Base-by-base conservation (phyloP, 805 yeast genomes). In the Suhomyces sp. region DNA sequence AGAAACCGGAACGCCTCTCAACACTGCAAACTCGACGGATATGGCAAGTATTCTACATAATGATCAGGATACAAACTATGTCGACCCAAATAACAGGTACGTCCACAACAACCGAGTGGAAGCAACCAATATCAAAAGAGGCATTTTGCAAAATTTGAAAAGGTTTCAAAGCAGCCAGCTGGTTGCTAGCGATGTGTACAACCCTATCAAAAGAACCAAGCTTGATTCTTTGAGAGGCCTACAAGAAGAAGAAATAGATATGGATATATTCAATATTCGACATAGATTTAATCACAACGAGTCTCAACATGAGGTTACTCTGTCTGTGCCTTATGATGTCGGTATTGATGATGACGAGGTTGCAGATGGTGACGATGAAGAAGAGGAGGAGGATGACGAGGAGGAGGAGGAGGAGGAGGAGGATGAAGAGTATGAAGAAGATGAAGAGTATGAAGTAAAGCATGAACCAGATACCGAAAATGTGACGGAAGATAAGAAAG, bases 61-160 rank as follows among this genome's bases (percentile, higher is more conserved):
- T 25, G 53, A 54, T 47, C 55, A 54, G n/a, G 63, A 61, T 43
- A 49, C 64, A 4, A 58, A 60, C 44, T 61, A 63, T 47, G 65
- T 61, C 47, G 53, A 60, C 33, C 57, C 58, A 27, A 61, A 59
- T 44, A 66, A 66, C 47, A 50, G 46, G n/a, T 64, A 62, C 48
- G 33, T 55, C 44, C 63, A 61, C 35, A 68, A 64, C 46, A 70
- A 72, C 54, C 61, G 60, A 44, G 53, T 71, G 6, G 76, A 72
- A 52, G 51, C 68, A 27, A 66, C 76, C 10, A 62, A 64, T 50
- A 63, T 66, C 39, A 70, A 66, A 46, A 53, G 47, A 33, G 39
- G 44, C 8, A 56, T 64, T 12, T 46, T 55, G 15, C 41, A 49
- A 29, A 44, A 52, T 9, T 20, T 33, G 19, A 35, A 49, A 6